These are phyloP conservation scores for Mariannaea sp. DNA, from an alignment of 2,329 filamentous ascomycete genomes.

Conservation along the genomic window DNA sequence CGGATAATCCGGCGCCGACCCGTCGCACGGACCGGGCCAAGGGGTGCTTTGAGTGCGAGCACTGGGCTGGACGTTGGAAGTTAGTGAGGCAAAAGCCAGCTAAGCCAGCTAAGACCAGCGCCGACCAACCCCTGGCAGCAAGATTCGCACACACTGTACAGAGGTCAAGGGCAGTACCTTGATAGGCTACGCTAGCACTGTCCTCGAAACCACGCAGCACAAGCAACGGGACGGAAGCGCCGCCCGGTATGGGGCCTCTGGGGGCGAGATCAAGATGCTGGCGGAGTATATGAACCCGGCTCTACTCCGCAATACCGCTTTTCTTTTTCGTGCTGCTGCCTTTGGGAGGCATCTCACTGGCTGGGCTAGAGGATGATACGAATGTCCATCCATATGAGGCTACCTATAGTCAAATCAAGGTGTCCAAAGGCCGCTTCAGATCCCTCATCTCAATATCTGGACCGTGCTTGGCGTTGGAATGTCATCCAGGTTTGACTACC, in stretches of 20 bases:
- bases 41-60: conserved; percentile 17
- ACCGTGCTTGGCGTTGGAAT: too few species aligned
- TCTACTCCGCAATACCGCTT: background rate
- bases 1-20: conserved; percentile 39
- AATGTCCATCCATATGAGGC: too few species aligned
- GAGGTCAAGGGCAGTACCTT: background rate
- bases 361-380: background rate
- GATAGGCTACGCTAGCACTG: too few species aligned
- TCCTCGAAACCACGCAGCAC: background rate
- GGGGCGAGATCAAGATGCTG: background rate
- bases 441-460: too few species aligned
- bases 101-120: too few species aligned
- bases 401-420: too few species aligned
- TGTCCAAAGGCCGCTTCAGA: too few species aligned
- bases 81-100: background rate
- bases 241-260: background rate
- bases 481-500: too few species aligned
- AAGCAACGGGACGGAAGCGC: background rate
- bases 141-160: too few species aligned
- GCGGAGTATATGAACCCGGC: too few species aligned
- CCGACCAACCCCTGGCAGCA: background rate
- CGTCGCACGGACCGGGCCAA: conserved; percentile 38
- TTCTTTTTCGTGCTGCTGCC: background rate
- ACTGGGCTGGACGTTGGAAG: background rate
- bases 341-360: conserved; percentile 15